These are phyloP conservation scores for Magnolia kwangsiensis DNA, from an alignment of 164 flowering plant genomes.

Conservation along the genomic window DNA sequence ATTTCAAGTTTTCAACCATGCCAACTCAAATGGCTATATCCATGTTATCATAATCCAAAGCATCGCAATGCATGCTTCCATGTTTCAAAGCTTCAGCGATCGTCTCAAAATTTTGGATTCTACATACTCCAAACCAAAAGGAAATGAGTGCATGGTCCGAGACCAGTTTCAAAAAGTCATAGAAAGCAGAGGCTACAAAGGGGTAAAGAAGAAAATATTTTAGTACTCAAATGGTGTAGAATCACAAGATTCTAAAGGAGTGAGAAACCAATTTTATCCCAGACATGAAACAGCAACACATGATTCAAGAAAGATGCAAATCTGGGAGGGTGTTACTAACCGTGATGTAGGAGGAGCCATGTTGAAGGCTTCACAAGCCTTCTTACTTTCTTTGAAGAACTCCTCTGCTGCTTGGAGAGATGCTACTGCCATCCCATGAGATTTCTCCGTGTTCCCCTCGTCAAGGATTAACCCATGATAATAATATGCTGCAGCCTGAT, in stretches of 20 bases:
- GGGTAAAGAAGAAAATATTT: neutral
- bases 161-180: neutral
- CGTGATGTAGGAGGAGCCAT: slow-evolving; percentile 69
- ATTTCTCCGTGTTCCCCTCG: slow-evolving; percentile 91
- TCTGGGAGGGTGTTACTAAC: slow-evolving; percentile 17
- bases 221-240: neutral
- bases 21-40: no score
- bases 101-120: no score
- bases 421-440: slow-evolving; percentile 94
- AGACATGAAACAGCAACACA: neutral
- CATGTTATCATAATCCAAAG: no score
- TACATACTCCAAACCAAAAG: no score
- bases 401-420: slow-evolving; percentile 93
- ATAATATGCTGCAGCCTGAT: slow-evolving; percentile 94
- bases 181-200: neutral
- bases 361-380: slow-evolving; percentile 66
- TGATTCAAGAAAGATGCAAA: neutral
- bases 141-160: neutral
- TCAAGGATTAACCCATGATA: slow-evolving; percentile 95
- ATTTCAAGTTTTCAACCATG: no score
- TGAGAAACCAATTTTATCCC: neutral
- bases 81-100: no score
- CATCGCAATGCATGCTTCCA: no score
- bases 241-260: neutral
- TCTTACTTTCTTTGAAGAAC: slow-evolving; percentile 80